phyloP scores from a whole-genome alignment of 1,284 basidiomycete genomes.

The Mrakiaceae sp. region DNA sequence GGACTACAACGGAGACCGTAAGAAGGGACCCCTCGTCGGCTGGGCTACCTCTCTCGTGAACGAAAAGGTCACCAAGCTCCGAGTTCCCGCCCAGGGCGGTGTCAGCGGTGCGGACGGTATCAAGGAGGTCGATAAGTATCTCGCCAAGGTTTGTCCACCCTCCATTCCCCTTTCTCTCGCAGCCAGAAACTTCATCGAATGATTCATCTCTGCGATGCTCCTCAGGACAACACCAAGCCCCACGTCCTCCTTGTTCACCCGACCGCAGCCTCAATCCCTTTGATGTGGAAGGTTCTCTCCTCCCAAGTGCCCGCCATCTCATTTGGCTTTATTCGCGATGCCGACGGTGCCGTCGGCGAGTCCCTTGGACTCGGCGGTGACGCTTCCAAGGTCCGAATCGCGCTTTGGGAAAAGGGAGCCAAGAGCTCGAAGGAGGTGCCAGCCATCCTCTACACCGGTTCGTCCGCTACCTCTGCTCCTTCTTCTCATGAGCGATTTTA shows the following conservation, averaged over 20 bases:
- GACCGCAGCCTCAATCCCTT: conserved; percentile 59
- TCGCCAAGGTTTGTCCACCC: conserved; percentile 25
- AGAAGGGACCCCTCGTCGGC: conserved; percentile 59
- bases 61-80: conserved; percentile 49
- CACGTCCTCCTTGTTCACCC: conserved; percentile 62
- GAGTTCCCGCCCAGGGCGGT: conserved; percentile 27
- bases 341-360: conserved; percentile 38
- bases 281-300: conserved; percentile 73
- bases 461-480: neutral
- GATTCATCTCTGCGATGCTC: neutral
- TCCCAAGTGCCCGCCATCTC: conserved; percentile 52
- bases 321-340: conserved; percentile 17
- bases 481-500: neutral
- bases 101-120: conserved; percentile 40
- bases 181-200: neutral
- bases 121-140: conserved; percentile 30
- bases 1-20: conserved; percentile 62
- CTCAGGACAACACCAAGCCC: conserved; percentile 44
- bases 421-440: conserved; percentile 28
- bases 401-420: conserved; percentile 48
- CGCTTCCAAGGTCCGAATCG: conserved; percentile 49
- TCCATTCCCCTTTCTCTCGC: neutral
- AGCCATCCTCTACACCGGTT: neutral
- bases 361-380: conserved; percentile 46
- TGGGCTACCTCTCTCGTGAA: conserved; percentile 67